Evolutionary conservation across 164 flowering plant genomes (phyloP), one percentile per base, ranked within the genome.

Genomic region (Piper betle): DNA sequence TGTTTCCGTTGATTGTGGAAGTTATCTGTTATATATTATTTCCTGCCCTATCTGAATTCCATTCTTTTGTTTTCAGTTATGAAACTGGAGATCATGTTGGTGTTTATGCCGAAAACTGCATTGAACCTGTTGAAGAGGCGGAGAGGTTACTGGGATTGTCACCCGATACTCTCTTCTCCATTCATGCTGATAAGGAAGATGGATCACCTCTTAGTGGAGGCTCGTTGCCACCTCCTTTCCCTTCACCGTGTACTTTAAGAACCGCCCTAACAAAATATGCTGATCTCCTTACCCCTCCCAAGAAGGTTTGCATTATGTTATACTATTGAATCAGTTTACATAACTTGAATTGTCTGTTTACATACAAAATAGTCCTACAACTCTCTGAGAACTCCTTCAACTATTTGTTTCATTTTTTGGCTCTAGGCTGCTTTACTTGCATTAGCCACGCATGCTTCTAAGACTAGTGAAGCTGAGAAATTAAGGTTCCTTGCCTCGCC

Each of bases 81-180:
- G 96, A 85, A 77, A 87, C 96, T 55, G 96, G 98, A 58, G 98
- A 92, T 58, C 98, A 89, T 75, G 91, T 89, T 46, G 98, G 96
- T 64, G 88, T 92, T 40, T 89, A 76, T 72, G 81, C 79, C 68
- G 91, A 85, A 65, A 92, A 92, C 76, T 70, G 70, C 64, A 73
- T 50, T 71, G 98, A 87, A 69, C 78, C 74, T 40, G 82, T 92
- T 56, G 91, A 88, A 72, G 89, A 82, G 69, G 98, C 85, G 52
- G 93, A 69, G 60, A 79, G 67, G 52, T 67, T 89, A 71, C 69
- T 92, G 70, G 87, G 83, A n/a, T 79, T 75, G 40, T 69, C 96
- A 52, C 48, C 75, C 39, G 96, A 87, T 70, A 60, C 76, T 42
- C 17, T 75, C 6, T 89, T 92, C 57, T 89, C 98, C 15, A 10